Percentiles rank a stretch among this genome's conserved stretches.
These are phyloP conservation scores for Malus sylvestris DNA, from an alignment of 306 rosid species.

Conservation along the genomic window DNA sequence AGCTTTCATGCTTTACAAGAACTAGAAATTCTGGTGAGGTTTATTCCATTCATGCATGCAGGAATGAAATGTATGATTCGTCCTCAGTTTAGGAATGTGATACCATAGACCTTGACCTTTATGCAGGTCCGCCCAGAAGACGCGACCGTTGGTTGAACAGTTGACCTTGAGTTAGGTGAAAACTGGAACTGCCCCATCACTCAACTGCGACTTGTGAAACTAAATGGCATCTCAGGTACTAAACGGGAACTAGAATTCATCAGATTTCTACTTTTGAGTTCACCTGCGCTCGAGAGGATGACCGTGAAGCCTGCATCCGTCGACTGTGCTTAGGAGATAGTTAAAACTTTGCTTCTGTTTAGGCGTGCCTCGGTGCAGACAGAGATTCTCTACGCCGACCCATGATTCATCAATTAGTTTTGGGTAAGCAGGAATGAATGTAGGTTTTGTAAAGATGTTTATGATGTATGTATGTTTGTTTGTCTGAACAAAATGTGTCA, in stretches of 20 bases:
- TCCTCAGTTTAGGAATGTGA: background rate
- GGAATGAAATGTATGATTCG: background rate
- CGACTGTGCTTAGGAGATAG: slow-evolving; percentile 22
- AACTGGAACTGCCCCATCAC: slow-evolving; percentile 15
- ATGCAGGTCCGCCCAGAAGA: slow-evolving; percentile 43
- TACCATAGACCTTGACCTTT: background rate
- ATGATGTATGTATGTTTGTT: background rate
- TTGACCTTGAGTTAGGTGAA: slow-evolving; percentile 20
- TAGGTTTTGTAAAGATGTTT: background rate
- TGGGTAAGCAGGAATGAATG: background rate
- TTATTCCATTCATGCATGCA: background rate
- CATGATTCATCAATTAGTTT: slow-evolving; percentile 3
- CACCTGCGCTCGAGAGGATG: slow-evolving; percentile 52
- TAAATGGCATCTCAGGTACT: slow-evolving; percentile 31
- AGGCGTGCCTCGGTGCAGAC: slow-evolving; percentile 46
- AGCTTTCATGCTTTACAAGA: slow-evolving; percentile 54
- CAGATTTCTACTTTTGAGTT: slow-evolving; percentile 34
- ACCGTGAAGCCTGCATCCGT: slow-evolving; percentile 31
- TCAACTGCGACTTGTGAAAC: slow-evolving; percentile 36
- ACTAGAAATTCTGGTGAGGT: slow-evolving; percentile 52
- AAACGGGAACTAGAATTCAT: slow-evolving; percentile 48
- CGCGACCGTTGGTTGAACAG: background rate
- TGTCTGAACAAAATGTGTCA: background rate
- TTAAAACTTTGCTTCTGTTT: slow-evolving; percentile 39
- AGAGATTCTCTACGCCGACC: slow-evolving; percentile 42